Evolutionary conservation across 202 grass and related monocot species (phyloP).

Genomic region (Eragrostis tef): DNA sequence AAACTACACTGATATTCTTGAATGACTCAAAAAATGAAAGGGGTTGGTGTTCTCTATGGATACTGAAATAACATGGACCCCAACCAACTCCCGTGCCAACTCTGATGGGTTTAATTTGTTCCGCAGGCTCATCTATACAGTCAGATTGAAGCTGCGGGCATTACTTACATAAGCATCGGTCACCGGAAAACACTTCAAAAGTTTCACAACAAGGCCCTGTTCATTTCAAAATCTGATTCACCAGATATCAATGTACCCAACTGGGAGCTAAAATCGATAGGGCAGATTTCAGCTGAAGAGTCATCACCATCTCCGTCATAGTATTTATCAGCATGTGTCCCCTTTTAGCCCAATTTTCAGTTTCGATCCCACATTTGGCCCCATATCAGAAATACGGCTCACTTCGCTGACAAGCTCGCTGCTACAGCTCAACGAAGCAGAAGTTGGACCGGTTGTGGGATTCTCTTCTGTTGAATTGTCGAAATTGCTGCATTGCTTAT

Average conservation of each 20-base stretch:
- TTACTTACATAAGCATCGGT: conserved; percentile 90
- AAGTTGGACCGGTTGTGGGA: conserved; percentile 8
- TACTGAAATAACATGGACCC: neutral
- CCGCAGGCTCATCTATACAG: conserved; percentile 75
- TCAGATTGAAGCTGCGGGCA: conserved; percentile 85
- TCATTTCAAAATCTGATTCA: conserved; percentile 64
- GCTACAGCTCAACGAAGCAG: neutral
- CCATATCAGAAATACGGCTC: conserved; percentile 1
- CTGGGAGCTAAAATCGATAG: conserved; percentile 61
- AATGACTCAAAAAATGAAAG: neutral
- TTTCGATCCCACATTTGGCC: conserved; percentile 13
- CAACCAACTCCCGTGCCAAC: neutral
- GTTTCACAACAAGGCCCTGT: conserved; percentile 83
- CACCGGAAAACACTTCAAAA: conserved; percentile 81
- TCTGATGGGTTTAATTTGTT: conserved; percentile 25
- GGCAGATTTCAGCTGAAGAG: conserved; percentile 54
- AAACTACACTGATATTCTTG: conserved; percentile 4
- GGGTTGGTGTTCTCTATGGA: neutral
- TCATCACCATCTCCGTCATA: conserved; percentile 50
- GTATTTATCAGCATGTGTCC: neutral
- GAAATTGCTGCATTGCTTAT: conserved; percentile 26
- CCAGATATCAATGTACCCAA: conserved; percentile 35
- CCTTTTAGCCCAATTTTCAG: conserved; percentile 14
- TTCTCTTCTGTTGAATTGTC: neutral
- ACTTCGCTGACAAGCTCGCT: neutral